phyloP scores from a whole-genome alignment of 202 grass and related monocot genomes.

The Dendrocalamus latiflorus region DNA sequence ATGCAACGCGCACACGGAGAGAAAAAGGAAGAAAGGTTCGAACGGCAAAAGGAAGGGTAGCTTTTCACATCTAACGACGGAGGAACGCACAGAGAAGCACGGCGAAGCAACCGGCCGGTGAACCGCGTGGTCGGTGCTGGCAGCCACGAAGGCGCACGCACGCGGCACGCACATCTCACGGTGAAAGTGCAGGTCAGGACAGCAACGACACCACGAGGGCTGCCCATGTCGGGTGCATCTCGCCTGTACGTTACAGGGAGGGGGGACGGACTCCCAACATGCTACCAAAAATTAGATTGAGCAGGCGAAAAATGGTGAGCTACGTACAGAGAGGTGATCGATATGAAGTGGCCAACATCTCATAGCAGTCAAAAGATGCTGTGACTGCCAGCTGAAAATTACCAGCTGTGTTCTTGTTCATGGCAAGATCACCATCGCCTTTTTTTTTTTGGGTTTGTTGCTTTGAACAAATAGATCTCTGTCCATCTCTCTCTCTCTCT shows the following conservation, averaged over 20 bases:
- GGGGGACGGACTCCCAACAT: neutral
- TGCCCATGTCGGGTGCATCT: neutral
- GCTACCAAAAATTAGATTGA: neutral
- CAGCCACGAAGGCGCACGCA: neutral
- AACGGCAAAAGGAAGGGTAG: neutral
- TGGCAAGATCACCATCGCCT: neutral
- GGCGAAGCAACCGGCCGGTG: slow-evolving; percentile 4
- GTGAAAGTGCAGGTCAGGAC: neutral
- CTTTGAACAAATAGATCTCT: neutral
- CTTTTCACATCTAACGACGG: neutral
- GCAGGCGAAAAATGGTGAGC: neutral
- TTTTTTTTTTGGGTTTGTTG: slow-evolving; percentile 23
- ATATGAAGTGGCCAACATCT: neutral
- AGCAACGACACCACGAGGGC: neutral
- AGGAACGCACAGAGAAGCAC: neutral
- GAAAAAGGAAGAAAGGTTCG: neutral
- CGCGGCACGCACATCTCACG: neutral
- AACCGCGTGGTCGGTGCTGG: neutral
- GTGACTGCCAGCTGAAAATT: too few relatives aligned
- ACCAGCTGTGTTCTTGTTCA: neutral
- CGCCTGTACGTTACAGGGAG: neutral
- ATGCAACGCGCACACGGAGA: slow-evolving; percentile 19
- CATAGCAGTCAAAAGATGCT: too few relatives aligned
- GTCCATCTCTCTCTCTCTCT: too few relatives aligned
- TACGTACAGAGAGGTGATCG: neutral